Evolutionary conservation across 768 basidiomycete species (phyloP).

Genomic region (Mycena capillaripes): DNA sequence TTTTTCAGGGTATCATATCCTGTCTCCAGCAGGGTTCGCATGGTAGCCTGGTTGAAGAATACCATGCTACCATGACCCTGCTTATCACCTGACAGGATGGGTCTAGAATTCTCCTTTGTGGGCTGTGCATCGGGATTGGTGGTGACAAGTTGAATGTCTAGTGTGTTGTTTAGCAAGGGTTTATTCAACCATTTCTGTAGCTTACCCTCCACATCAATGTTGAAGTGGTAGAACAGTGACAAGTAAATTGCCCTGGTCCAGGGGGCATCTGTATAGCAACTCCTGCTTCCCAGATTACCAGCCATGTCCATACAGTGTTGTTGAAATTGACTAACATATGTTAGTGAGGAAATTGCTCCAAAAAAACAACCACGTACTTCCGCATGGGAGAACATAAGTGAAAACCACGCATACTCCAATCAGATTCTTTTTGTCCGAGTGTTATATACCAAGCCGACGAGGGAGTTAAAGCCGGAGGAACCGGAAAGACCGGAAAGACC

Average conservation of each 20-base stretch:
- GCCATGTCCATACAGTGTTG: slow-evolving; percentile 41
- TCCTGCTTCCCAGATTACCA: slow-evolving; percentile 52
- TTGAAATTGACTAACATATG: slow-evolving; percentile 35
- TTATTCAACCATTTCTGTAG: background rate
- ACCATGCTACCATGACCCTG: slow-evolving; percentile 9
- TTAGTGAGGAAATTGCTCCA: background rate
- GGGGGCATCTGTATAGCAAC: slow-evolving; percentile 49
- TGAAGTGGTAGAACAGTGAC: slow-evolving; percentile 51
- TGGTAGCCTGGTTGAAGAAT: slow-evolving; percentile 16
- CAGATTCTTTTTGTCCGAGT: slow-evolving; percentile 47
- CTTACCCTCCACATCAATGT: slow-evolving; percentile 45
- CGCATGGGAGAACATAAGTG: slow-evolving; percentile 36
- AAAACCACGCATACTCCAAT: slow-evolving; percentile 45
- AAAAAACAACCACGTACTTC: slow-evolving; percentile 20
- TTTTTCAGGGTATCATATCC: background rate
- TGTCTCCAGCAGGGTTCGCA: background rate
- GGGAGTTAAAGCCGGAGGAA: no score
- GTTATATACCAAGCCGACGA: no score
- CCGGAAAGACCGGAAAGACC: no score
- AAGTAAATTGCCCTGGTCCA: slow-evolving; percentile 46
- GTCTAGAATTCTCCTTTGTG: background rate
- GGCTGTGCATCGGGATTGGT: background rate
- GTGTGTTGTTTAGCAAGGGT: background rate
- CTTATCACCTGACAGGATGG: background rate
- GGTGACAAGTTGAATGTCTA: slow-evolving; percentile 9